Evolutionary conservation across 1,284 basidiomycete species (phyloP), one percentile per base, ranked within the genome.

Genomic region (Pseudozyma pruni): DNA sequence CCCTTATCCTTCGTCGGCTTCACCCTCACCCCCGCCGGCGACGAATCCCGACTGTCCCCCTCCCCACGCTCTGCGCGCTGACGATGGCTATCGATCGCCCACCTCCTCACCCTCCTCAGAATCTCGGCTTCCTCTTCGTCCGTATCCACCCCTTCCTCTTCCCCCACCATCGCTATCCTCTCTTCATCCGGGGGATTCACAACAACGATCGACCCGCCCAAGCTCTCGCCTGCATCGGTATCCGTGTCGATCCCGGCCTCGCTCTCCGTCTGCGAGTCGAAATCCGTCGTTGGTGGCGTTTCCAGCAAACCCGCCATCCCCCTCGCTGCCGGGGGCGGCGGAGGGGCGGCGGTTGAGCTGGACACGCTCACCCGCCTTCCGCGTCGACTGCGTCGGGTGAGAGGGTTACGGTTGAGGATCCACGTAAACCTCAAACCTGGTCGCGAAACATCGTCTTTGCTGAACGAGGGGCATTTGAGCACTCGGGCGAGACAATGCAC

Each of bases 401-500:
- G 38, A 1, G 79, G 76, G 17, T 76, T 75, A 0, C 57, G 54
- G 37, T 80, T 76, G 10, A 81, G 47, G 10, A 81, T 74, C 75
- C 78, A 81, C 1, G 78, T 81, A 32, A 49, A 62, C 2, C 49
- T 16, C n/a, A 40, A 32, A 1, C 45, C 48, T 1, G 44, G 58
- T 37, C 50, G 25, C 8, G 9, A n/a, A 6, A 19, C 22, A 19
- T 58, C 73, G 38, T 76, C 72, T 32, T 74, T 76, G 11, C 62
- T 70, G 37, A 79, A 80, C 17, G 58, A 67, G 0, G 75, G 73
- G 55, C 75, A 81, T 16, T 53, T 40, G 3, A 43, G 52, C 0
- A 75, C 62, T 4, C 79, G 54, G 2, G 79, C 78, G 1, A 80
- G 50, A 42, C 79, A 81, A 32, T 81, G 79, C 7, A 81, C 71